Percentiles rank a stretch among this genome's conserved stretches.
Evolutionary conservation across 2,329 filamentous ascomycete genomes (phyloP).

Genomic region (Knufia fluminis): DNA sequence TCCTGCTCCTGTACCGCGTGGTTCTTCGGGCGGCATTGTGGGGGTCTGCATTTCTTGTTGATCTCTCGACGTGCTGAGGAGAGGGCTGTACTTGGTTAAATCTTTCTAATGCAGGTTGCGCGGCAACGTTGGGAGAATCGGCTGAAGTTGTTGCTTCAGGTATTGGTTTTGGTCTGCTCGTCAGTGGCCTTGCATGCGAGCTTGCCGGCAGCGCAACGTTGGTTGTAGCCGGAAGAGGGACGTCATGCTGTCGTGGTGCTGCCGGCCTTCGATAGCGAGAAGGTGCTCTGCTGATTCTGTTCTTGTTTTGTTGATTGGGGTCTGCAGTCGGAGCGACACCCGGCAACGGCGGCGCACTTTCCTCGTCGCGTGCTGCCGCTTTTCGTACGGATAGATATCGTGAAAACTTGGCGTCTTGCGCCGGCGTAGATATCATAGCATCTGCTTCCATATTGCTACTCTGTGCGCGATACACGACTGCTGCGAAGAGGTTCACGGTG

Average conservation of each 20-base stretch:
- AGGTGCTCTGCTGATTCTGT: conserved; percentile 29
- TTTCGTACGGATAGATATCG: conserved; percentile 51
- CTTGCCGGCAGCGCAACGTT: not conserved
- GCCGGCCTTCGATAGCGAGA: conserved; percentile 26
- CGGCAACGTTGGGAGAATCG: conserved; percentile 9
- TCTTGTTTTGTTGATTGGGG: conserved; percentile 21
- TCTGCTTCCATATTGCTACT: not conserved
- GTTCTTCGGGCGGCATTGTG: not conserved
- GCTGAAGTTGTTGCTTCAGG: conserved; percentile 3
- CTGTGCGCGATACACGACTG: too few relatives aligned
- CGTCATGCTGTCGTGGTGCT: conserved; percentile 17
- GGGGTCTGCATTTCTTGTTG: not conserved
- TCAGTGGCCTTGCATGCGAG: not conserved
- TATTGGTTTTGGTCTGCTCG: not conserved
- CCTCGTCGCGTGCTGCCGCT: conserved; percentile 28
- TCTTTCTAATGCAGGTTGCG: conserved; percentile 1
- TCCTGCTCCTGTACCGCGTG: not conserved
- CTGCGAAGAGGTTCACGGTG: too few relatives aligned
- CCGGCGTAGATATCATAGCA: not conserved
- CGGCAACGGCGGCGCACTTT: conserved; percentile 15
- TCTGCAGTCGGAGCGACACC: not conserved
- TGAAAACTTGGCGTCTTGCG: conserved; percentile 39
- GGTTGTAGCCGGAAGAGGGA: conserved; percentile 1
- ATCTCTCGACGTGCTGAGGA: not conserved
- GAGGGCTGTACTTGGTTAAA: not conserved